phyloP scores from a whole-genome alignment of 2,329 filamentous ascomycete genomes.

The Fusarium sp. region DNA sequence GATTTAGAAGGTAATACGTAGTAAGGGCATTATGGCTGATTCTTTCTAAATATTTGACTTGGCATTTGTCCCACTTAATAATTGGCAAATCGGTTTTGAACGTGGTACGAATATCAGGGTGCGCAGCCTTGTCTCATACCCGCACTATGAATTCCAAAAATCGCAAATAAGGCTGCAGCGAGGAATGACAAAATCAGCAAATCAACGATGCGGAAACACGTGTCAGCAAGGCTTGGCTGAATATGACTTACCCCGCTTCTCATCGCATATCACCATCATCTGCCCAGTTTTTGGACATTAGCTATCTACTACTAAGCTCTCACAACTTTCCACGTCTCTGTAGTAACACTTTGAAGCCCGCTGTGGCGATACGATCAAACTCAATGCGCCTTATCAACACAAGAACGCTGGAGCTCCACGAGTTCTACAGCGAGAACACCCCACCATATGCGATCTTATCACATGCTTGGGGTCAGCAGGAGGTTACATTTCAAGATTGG shows the following conservation, averaged over 20 bases:
- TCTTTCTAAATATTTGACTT: no score
- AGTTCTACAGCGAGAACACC: slow-evolving; percentile 24
- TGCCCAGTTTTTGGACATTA: neutral
- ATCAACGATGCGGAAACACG: neutral
- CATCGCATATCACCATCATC: neutral
- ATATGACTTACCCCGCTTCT: neutral
- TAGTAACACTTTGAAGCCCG: neutral
- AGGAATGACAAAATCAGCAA: neutral
- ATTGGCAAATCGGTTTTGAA: no score
- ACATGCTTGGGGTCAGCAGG: slow-evolving; percentile 50
- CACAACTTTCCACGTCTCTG: neutral
- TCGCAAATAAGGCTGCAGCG: neutral
- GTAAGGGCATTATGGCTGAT: no score
- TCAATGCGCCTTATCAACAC: slow-evolving; percentile 47
- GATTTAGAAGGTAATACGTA: no score
- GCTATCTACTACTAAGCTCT: neutral
- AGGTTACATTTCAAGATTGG: slow-evolving; percentile 49
- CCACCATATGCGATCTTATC: slow-evolving; percentile 52
- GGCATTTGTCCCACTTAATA: no score
- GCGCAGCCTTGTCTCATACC: no score
- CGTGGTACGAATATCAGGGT: no score
- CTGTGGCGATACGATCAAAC: neutral
- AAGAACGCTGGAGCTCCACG: slow-evolving; percentile 33
- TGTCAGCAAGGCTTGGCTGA: neutral
- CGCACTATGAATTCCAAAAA: neutral